phyloP scores from a whole-genome alignment of 805 yeast species.

The Pichia pseudocactophila region DNA sequence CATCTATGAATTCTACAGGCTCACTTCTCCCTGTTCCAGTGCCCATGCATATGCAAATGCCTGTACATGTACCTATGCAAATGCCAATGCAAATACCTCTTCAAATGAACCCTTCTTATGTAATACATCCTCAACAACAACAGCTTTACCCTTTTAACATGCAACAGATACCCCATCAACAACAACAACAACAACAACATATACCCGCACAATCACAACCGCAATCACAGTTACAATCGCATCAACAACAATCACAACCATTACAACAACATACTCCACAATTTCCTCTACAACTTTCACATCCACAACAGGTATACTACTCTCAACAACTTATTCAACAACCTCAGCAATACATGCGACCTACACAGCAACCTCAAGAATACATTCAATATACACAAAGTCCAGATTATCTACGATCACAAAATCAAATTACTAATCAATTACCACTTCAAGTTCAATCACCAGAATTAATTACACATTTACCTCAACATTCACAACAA shows the following conservation, averaged over 20 bases:
- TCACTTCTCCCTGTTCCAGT: neutral
- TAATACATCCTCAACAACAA: neutral
- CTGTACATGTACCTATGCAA: no score
- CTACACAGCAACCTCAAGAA: neutral
- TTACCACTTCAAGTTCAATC: neutral
- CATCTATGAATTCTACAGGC: no score
- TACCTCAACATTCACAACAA: slow-evolving; percentile 4
- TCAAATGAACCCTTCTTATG: no score
- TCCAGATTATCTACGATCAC: slow-evolving; percentile 3
- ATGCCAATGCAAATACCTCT: no score
- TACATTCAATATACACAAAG: neutral
- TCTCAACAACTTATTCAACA: neutral
- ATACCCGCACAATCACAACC: neutral
- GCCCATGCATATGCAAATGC: no score
- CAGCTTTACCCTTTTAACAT: neutral
- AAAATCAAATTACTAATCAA: neutral
- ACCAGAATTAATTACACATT: neutral
- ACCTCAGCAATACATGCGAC: neutral
- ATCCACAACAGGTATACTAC: no score
- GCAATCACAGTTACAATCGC: neutral
- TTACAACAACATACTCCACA: neutral
- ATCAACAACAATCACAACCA: neutral
- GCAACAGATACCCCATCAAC: neutral
- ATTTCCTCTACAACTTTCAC: no score
- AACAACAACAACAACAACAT: neutral